Conservation (phyloP, 2,329 filamentous ascomycete genomes). For the Pseudopyricularia javanii region DNA sequence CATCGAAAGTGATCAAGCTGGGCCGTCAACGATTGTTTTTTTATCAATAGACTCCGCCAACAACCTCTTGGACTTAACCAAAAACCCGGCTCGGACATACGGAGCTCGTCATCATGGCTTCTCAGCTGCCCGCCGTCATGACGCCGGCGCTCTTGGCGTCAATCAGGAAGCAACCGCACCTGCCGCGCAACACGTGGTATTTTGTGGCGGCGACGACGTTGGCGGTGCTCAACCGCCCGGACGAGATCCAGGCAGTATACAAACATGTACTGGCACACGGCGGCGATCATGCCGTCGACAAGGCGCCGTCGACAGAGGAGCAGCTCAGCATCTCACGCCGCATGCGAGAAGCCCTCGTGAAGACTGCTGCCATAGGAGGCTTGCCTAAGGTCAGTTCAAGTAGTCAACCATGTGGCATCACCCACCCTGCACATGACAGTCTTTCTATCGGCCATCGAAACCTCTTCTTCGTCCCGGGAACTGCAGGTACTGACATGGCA, state of each 20-base stretch:
- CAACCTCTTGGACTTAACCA: not conserved
- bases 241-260: constrained; percentile 32
- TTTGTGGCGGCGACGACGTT: constrained; percentile 31
- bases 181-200: constrained; percentile 35
- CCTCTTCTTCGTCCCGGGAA: not conserved
- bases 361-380: constrained; percentile 32
- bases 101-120: constrained; percentile 4
- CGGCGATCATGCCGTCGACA: constrained; percentile 8
- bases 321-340: constrained; percentile 29
- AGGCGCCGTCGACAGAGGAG: constrained; percentile 17
- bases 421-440: constrained; percentile 1
- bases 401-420: not conserved
- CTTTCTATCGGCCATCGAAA: not conserved
- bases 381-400: constrained; percentile 30
- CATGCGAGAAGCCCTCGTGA: constrained; percentile 36
- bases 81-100: not conserved
- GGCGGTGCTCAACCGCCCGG: constrained; percentile 32
- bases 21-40: not conserved
- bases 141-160: constrained; percentile 27
- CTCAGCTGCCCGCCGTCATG: constrained; percentile 15
- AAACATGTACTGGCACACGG: constrained; percentile 24
- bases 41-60: not conserved
- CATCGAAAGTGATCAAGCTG: not conserved
- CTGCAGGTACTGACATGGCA: not conserved
- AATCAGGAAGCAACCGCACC: constrained; percentile 24